A percentile compares a stretch with the other conserved stretches of the same genome.
Conservation (phyloP, 306 rosid genomes). For the Quercus alba region DNA sequence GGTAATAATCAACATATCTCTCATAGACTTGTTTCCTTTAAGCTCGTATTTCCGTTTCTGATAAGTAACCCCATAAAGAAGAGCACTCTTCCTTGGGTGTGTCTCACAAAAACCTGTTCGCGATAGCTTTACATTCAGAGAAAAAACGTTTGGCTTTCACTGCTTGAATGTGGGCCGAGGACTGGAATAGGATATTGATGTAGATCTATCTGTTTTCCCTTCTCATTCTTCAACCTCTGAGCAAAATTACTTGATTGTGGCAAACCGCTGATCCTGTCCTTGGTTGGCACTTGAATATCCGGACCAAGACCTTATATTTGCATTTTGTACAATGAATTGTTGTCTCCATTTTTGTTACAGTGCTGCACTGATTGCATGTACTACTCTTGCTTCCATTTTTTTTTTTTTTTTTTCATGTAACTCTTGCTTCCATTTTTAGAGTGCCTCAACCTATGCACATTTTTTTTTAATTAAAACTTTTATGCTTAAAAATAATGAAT, state of each 20-base stretch:
- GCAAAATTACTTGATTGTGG: background rate
- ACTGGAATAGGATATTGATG: too few species aligned
- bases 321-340: background rate
- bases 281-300: background rate
- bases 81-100: slow-evolving; percentile 51
- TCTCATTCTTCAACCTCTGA: background rate
- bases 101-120: background rate
- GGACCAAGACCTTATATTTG: background rate
- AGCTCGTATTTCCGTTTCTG: slow-evolving; percentile 41
- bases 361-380: background rate
- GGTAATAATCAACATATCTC: slow-evolving; percentile 33
- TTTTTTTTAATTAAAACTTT: too few species aligned
- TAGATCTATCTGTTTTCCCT: too few species aligned
- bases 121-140: background rate
- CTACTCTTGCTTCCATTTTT: background rate
- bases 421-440: background rate
- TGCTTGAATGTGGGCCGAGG: too few species aligned
- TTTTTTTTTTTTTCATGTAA: background rate
- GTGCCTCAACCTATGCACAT: background rate
- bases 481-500: too few species aligned
- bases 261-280: background rate
- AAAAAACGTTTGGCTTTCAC: background rate
- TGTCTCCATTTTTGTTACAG: background rate
- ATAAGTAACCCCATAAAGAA: slow-evolving; percentile 79
- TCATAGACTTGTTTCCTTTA: slow-evolving; percentile 59